Evolutionary conservation across 805 yeast genomes (phyloP).

Genomic region (Wickerhamiella hasegawae): DNA sequence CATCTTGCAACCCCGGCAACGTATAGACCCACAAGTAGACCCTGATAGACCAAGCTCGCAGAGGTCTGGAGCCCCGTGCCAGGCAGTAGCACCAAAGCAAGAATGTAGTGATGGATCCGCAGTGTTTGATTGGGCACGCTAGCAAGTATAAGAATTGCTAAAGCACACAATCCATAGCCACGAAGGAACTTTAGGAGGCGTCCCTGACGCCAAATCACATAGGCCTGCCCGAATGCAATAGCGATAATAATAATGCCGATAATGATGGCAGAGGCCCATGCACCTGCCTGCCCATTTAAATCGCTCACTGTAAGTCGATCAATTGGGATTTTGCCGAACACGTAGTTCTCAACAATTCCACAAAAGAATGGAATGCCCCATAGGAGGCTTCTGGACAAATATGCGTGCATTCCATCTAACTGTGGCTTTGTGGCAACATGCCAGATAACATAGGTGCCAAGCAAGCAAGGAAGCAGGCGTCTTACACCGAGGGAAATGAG

Average conservation of each 20-base stretch:
- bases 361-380: conserved; percentile 80
- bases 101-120: conserved; percentile 66
- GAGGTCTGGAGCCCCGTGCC: conserved; percentile 51
- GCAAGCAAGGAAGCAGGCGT: conserved; percentile 58
- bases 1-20: conserved; percentile 79
- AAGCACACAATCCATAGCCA: conserved; percentile 33
- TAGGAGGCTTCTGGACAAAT: conserved; percentile 26
- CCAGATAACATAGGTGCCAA: conserved; percentile 61
- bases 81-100: conserved; percentile 63
- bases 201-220: conserved; percentile 55
- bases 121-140: conserved; percentile 51
- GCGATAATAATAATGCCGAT: conserved; percentile 32
- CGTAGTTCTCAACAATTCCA: conserved; percentile 70
- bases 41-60: conserved; percentile 48
- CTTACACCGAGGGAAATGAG: conserved; percentile 57
- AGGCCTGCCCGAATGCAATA: conserved; percentile 60
- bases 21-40: conserved; percentile 63
- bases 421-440: conserved; percentile 25
- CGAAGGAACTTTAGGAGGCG: conserved; percentile 39
- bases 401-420: conserved; percentile 14
- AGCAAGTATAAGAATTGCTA: conserved; percentile 30
- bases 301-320: conserved; percentile 68
- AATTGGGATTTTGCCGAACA: conserved; percentile 77
- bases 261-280: conserved; percentile 42
- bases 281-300: conserved; percentile 61